Conservation (phyloP, 768 basidiomycete genomes). For the Boletus tomentosulus region DNA sequence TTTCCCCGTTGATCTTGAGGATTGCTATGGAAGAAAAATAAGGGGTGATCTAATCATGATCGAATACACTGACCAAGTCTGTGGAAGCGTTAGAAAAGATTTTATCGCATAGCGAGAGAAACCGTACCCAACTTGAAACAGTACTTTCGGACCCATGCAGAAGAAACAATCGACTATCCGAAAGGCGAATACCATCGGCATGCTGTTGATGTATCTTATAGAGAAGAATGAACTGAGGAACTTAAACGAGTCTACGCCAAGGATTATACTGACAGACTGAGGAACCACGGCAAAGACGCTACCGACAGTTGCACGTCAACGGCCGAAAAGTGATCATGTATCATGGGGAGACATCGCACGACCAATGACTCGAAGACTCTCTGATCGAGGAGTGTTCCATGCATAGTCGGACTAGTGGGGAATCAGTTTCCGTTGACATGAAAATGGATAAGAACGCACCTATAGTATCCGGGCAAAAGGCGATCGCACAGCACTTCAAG, state of each 20-base stretch:
- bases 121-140: conserved; percentile 93
- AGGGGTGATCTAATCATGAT: not conserved
- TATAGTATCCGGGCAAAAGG: conserved; percentile 95
- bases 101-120: not conserved
- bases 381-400: conserved; percentile 97
- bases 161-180: conserved; percentile 97
- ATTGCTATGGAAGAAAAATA: conserved; percentile 59
- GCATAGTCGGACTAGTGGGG: conserved; percentile 82
- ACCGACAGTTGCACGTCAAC: conserved; percentile 97
- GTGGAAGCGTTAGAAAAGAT: conserved; percentile 13
- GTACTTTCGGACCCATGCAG: conserved; percentile 97
- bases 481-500: conserved; percentile 93
- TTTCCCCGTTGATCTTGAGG: conserved; percentile 95
- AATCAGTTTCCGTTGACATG: conserved; percentile 4
- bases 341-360: conserved; percentile 81
- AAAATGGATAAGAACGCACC: conserved; percentile 42
- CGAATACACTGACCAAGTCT: conserved; percentile 50
- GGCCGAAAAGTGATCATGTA: conserved; percentile 85
- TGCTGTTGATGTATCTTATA: conserved; percentile 80
- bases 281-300: conserved; percentile 96
- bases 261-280: conserved; percentile 73
- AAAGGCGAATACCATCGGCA: conserved; percentile 98
- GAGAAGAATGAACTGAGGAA: conserved; percentile 1
- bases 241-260: conserved; percentile 5
- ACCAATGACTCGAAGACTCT: conserved; percentile 96